phyloP scores from a whole-genome alignment of 2,329 filamentous ascomycete genomes.

The Cercospora berteroae region DNA sequence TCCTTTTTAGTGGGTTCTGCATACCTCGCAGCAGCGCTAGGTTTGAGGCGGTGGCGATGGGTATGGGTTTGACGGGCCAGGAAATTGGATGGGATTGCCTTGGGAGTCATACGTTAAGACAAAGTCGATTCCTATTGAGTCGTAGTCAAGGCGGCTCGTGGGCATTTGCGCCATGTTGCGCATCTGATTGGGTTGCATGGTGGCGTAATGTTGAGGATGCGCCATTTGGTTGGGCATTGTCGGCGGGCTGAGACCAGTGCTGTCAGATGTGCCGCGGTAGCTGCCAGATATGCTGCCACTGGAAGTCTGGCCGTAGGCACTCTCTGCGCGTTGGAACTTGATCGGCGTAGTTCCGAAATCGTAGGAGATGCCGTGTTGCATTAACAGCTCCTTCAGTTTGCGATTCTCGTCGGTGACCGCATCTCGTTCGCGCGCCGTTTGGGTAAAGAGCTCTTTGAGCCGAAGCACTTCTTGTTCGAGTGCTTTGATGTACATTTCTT shows the following conservation, averaged over 20 bases:
- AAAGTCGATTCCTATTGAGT: conserved; percentile 84
- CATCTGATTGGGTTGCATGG: conserved; percentile 20
- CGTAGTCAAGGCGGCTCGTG: conserved; percentile 61
- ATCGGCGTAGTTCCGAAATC: conserved; percentile 45
- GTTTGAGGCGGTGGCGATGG: conserved; percentile 59
- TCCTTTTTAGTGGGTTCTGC: conserved; percentile 17
- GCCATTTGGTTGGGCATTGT: conserved; percentile 28
- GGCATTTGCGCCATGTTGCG: conserved; percentile 32
- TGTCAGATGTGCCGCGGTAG: conserved; percentile 52
- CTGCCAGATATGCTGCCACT: conserved; percentile 62
- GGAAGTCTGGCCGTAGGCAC: conserved; percentile 45
- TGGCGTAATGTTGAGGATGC: conserved; percentile 5
- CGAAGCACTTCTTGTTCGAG: conserved; percentile 88
- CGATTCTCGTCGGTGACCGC: conserved; percentile 75
- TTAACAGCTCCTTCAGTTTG: conserved; percentile 64
- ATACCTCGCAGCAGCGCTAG: conserved; percentile 25
- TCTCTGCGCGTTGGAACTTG: conserved; percentile 38
- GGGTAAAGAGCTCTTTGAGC: conserved; percentile 79
- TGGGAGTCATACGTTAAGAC: conserved; percentile 74
- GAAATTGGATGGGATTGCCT: conserved; percentile 33
- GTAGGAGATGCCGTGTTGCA: conserved; percentile 58
- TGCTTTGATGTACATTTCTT: conserved; percentile 92
- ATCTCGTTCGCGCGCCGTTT: conserved; percentile 72
- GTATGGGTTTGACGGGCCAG: conserved; percentile 54
- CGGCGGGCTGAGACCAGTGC: conserved; percentile 49